Percentiles rank a stretch among this genome's conserved stretches.
These are phyloP conservation scores for Pigoraptor vietnamica DNA, from an alignment of 78 protist genomes.

Conservation along the genomic window DNA sequence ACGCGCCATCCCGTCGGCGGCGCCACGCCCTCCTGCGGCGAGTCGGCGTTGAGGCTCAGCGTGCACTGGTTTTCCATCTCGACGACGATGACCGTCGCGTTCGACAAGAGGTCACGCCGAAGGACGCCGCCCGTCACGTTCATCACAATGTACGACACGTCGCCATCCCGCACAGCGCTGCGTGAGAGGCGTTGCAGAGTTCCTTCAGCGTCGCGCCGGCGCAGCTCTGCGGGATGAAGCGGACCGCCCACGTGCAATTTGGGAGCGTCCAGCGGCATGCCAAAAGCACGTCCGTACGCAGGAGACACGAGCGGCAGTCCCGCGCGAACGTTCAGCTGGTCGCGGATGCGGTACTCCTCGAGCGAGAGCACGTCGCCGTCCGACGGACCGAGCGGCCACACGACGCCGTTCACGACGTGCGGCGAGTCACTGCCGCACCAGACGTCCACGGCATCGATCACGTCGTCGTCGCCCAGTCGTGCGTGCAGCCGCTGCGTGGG, in stretches of 20 bases:
- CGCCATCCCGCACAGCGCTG: neutral
- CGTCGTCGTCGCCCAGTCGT: neutral
- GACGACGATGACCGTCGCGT: neutral
- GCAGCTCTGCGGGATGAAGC: neutral
- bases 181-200: too few relatives aligned
- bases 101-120: neutral
- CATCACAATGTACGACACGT: neutral
- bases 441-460: neutral
- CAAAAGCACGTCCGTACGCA: neutral
- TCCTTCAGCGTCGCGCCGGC: neutral
- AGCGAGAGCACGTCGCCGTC: neutral
- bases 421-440: neutral
- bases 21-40: neutral
- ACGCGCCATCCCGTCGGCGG: neutral
- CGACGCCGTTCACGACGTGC: neutral
- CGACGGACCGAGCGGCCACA: neutral
- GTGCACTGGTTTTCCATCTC: neutral
- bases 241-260: neutral
- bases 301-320: neutral
- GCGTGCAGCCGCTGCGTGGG: neutral
- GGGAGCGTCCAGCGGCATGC: neutral
- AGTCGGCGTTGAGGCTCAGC: neutral
- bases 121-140: neutral
- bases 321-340: neutral
- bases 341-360: neutral